Evolutionary conservation across 306 rosid genomes (phyloP).

Genomic region (Ziziphus jujuba): DNA sequence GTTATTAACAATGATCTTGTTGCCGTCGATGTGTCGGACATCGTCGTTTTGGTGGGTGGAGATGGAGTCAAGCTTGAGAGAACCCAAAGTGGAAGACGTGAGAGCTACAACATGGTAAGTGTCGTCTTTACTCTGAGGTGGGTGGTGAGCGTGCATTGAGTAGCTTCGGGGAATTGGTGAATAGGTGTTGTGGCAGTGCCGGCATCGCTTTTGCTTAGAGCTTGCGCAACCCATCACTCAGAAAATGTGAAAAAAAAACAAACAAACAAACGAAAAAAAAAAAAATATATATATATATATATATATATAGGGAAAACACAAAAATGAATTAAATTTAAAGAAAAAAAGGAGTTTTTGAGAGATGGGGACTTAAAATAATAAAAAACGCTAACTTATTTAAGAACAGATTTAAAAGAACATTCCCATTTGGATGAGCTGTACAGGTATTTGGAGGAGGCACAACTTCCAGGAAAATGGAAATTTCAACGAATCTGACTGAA

Average conservation of each 20-base stretch:
- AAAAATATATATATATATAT: too few relatives aligned
- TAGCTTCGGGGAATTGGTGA: constrained; percentile 77
- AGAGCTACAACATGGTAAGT: constrained; percentile 80
- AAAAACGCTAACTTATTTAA: not conserved
- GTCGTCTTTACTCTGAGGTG: constrained; percentile 53
- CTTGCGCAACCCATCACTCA: constrained; percentile 77
- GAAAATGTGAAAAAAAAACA: constrained; percentile 1
- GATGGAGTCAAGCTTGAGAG: constrained; percentile 46
- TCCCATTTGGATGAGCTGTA: constrained; percentile 18
- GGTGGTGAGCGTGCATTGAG: constrained; percentile 84
- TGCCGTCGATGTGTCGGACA: not conserved
- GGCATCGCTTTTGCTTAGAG: constrained; percentile 75
- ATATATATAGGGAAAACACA: not conserved
- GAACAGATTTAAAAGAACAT: constrained; percentile 10
- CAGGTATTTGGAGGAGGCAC: not conserved
- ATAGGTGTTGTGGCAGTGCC: constrained; percentile 60
- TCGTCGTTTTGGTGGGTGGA: constrained; percentile 6
- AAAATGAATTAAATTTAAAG: not conserved
- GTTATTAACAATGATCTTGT: not conserved
- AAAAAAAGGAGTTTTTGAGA: not conserved
- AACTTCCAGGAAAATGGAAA: not conserved
- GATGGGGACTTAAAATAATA: not conserved
- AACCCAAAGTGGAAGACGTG: constrained; percentile 78
- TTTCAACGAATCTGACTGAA: not conserved
- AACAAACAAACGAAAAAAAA: not conserved